phyloP scores from a whole-genome alignment of 495 filamentous ascomycete species.

The Podospora sp. region DNA sequence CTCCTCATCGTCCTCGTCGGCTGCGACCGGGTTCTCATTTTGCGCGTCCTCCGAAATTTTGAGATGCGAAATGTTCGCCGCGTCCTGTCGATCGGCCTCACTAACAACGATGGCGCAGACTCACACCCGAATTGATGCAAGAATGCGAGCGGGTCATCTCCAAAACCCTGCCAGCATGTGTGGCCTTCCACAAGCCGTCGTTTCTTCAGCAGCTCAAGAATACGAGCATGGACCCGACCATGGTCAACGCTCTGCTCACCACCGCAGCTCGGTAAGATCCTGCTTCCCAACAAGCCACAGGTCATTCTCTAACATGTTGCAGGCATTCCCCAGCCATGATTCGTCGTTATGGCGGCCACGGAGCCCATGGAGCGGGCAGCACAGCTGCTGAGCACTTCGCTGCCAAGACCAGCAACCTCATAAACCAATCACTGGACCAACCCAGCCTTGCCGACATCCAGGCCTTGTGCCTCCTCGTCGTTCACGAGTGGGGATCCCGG shows the following conservation, averaged over 20 bases:
- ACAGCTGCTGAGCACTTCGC: conserved; percentile 53
- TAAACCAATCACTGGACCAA: conserved; percentile 50
- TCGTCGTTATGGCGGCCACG: conserved; percentile 49
- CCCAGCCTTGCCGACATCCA: conserved; percentile 55
- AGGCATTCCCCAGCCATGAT: conserved; percentile 53
- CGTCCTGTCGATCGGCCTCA: conserved; percentile 17
- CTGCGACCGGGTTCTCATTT: conserved; percentile 4
- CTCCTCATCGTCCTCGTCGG: background rate
- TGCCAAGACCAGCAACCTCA: conserved; percentile 48
- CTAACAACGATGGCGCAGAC: conserved; percentile 33
- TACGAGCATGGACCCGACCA: conserved; percentile 46
- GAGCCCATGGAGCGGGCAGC: conserved; percentile 41
- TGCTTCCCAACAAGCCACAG: background rate
- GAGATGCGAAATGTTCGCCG: background rate
- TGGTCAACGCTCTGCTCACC: conserved; percentile 52
- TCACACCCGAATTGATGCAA: conserved; percentile 50
- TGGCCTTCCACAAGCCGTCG: conserved; percentile 57
- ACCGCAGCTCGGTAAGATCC: conserved; percentile 49
- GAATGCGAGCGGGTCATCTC: conserved; percentile 55
- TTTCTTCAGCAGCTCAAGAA: conserved; percentile 55
- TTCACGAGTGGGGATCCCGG: conserved; percentile 56
- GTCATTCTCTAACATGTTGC: background rate
- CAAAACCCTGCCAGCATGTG: conserved; percentile 54
- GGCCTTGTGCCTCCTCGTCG: conserved; percentile 52
- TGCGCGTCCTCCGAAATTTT: background rate